These are phyloP conservation scores for Filobasidium floriforme DNA, from an alignment of 768 basidiomycete genomes.

Conservation along the genomic window DNA sequence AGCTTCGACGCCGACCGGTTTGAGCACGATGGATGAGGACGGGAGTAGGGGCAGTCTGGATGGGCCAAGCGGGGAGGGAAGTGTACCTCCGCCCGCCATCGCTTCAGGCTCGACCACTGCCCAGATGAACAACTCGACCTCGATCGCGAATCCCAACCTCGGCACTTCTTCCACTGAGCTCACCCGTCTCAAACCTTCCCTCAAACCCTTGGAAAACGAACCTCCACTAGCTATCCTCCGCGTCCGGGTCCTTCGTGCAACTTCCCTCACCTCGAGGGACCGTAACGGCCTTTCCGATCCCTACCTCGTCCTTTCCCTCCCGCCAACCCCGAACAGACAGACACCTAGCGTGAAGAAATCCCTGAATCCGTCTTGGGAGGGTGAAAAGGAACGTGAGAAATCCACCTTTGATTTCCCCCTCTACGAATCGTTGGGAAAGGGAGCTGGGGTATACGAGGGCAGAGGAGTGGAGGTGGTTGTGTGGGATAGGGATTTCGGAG, in stretches of 20 bases:
- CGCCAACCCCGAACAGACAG: slow-evolving; percentile 58
- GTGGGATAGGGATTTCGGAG: slow-evolving; percentile 69
- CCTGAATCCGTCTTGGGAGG: slow-evolving; percentile 58
- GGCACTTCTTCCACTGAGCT: neutral
- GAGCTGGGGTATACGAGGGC: slow-evolving; percentile 33
- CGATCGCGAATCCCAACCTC: neutral
- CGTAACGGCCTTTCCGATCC: slow-evolving; percentile 39
- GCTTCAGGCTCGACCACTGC: neutral
- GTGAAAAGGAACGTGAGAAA: slow-evolving; percentile 49
- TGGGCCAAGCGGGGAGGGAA: neutral
- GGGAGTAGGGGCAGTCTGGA: too few relatives aligned
- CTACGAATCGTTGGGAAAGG: slow-evolving; percentile 64
- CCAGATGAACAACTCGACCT: too few relatives aligned
- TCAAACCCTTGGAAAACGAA: slow-evolving; percentile 40
- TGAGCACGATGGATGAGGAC: neutral
- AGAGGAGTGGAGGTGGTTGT: slow-evolving; percentile 66
- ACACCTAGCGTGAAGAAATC: slow-evolving; percentile 71
- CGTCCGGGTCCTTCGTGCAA: slow-evolving; percentile 39
- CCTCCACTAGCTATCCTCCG: slow-evolving; percentile 37
- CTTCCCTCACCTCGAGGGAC: slow-evolving; percentile 40
- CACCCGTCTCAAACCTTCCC: neutral
- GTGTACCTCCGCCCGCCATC: neutral
- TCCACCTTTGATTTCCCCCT: slow-evolving; percentile 87
- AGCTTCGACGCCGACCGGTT: neutral
- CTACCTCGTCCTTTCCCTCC: slow-evolving; percentile 54